These are phyloP conservation scores for Chenopodium formosanum DNA, from an alignment of 148 eudicot species.

Conservation along the genomic window DNA sequence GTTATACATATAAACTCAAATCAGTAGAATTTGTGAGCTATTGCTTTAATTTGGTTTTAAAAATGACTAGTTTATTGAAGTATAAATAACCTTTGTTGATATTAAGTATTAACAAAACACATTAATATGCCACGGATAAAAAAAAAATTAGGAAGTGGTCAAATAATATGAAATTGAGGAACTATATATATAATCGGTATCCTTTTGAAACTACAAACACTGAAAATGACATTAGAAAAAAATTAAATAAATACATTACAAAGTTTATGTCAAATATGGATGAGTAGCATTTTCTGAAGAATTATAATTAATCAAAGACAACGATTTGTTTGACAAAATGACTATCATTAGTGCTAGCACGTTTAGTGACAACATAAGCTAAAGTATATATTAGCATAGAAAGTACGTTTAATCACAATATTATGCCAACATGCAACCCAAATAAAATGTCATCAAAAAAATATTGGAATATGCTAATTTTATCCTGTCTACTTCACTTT, in stretches of 20 bases:
- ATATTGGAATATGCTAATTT: constrained; percentile 24
- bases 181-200: too few species aligned
- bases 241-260: background rate
- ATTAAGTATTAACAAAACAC: too few species aligned
- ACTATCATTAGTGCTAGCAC: constrained; percentile 24
- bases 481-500: background rate
- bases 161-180: too few species aligned
- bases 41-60: too few species aligned
- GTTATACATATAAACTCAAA: too few species aligned
- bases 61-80: too few species aligned
- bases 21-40: too few species aligned
- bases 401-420: constrained; percentile 1
- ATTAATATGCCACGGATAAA: too few species aligned
- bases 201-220: background rate
- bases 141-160: too few species aligned
- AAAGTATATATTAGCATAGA: background rate
- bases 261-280: background rate
- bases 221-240: background rate
- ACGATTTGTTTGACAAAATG: constrained; percentile 11
- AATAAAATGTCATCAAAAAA: background rate
- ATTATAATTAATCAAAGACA: background rate
- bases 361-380: constrained; percentile 14
- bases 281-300: background rate
- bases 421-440: constrained; percentile 23
- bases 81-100: too few species aligned